Evolutionary conservation across 73 alveolate species (phyloP).

Genomic region (Tetrahymena borealis): DNA sequence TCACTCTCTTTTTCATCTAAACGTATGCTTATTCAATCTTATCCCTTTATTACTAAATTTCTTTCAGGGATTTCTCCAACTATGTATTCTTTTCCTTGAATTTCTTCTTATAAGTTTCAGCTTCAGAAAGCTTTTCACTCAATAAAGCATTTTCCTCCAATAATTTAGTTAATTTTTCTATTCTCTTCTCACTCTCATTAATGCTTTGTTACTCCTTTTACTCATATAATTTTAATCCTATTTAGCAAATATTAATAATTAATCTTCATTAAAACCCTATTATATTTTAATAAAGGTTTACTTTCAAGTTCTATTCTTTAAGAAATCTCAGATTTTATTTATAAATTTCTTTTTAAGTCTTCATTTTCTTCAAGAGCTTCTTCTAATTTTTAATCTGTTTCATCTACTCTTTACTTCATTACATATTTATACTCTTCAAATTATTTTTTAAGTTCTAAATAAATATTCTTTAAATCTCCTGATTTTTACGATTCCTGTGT

Average conservation of each 20-base stretch:
- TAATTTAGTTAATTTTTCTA: slow-evolving; percentile 19
- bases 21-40: slow-evolving; percentile 21
- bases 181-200: slow-evolving; percentile 18
- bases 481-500: neutral
- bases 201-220: neutral
- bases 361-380: neutral
- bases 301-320: neutral
- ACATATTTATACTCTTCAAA: neutral
- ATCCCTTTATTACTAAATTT: neutral
- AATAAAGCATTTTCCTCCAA: slow-evolving; percentile 22
- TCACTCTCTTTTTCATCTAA: slow-evolving; percentile 18
- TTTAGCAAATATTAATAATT: neutral
- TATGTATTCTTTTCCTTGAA: slow-evolving; percentile 22
- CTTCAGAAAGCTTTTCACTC: slow-evolving; percentile 14
- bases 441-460: neutral
- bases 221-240: neutral
- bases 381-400: neutral
- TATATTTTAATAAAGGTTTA: neutral
- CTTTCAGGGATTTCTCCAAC: slow-evolving; percentile 17
- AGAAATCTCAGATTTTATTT: neutral
- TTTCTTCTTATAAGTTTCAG: slow-evolving; percentile 22
- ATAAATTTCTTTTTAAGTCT: neutral
- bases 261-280: neutral
- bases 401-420: neutral
- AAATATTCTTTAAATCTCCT: neutral